Conservation (phyloP, 2,329 filamentous ascomycete genomes). For the Epichloe coenophiala region DNA sequence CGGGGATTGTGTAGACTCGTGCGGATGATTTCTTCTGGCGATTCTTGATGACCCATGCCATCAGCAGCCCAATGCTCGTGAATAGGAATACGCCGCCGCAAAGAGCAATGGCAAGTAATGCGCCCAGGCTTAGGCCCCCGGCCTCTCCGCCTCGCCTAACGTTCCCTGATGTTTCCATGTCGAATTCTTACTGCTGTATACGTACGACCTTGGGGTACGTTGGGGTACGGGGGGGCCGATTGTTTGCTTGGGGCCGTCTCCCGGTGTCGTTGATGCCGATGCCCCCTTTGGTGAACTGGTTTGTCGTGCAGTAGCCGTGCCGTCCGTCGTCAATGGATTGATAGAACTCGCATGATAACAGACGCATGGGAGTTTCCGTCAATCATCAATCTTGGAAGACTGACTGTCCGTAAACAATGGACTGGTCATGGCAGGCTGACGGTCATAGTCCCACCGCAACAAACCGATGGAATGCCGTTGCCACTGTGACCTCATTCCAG, state of each 20-base stretch:
- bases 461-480: slow-evolving; percentile 26
- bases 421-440: neutral
- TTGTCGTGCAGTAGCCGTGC: neutral
- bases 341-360: neutral
- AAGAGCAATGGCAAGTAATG: slow-evolving; percentile 32
- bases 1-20: slow-evolving; percentile 17
- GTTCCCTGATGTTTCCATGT: slow-evolving; percentile 1
- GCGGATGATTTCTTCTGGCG: slow-evolving; percentile 10
- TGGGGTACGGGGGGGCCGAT: neutral
- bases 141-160: slow-evolving; percentile 1
- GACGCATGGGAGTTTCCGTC: neutral
- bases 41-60: slow-evolving; percentile 23
- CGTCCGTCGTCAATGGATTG: neutral
- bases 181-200: neutral
- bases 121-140: slow-evolving; percentile 19
- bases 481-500: slow-evolving; percentile 23
- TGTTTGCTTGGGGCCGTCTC: neutral
- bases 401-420: slow-evolving; percentile 1
- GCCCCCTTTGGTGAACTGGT: neutral
- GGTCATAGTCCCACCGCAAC: slow-evolving; percentile 9
- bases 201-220: neutral
- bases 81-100: slow-evolving; percentile 34
- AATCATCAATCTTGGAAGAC: neutral
- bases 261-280: neutral
- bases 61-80: slow-evolving; percentile 26